These are phyloP conservation scores for Chrysopogon serrulatus DNA, from an alignment of 176 grass and related monocot genomes.

Conservation along the genomic window DNA sequence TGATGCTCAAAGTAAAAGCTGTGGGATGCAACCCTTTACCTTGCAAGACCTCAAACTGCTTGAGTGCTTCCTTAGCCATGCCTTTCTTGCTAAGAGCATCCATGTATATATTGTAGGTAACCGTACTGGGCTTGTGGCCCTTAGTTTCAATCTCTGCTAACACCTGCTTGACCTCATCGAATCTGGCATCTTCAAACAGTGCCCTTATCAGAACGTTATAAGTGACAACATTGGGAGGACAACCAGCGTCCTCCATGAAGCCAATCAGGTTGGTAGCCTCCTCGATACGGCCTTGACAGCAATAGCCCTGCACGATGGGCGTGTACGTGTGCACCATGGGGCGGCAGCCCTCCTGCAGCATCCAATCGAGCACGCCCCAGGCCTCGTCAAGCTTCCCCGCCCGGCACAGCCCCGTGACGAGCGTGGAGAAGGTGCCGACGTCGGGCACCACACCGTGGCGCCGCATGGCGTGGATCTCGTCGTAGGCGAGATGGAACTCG, in stretches of 20 bases:
- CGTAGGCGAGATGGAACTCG: slow-evolving; percentile 50
- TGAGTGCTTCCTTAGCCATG: slow-evolving; percentile 51
- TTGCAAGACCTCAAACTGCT: slow-evolving; percentile 52
- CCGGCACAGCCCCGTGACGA: slow-evolving; percentile 64
- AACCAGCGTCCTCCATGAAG: slow-evolving; percentile 55
- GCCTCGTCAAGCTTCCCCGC: slow-evolving; percentile 44
- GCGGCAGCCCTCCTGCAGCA: slow-evolving; percentile 47
- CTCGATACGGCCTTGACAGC: slow-evolving; percentile 49
- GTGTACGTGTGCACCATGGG: slow-evolving; percentile 68
- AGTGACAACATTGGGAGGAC: slow-evolving; percentile 48
- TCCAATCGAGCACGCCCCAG: slow-evolving; percentile 64
- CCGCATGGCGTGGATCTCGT: slow-evolving; percentile 28
- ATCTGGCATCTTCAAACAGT: slow-evolving; percentile 41
- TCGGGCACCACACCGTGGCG: slow-evolving; percentile 45
- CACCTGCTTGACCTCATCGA: slow-evolving; percentile 55
- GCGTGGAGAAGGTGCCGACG: slow-evolving; percentile 51
- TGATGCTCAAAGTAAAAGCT: slow-evolving; percentile 59
- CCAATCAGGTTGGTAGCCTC: slow-evolving; percentile 64
- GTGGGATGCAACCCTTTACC: slow-evolving; percentile 56
- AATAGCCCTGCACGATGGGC: slow-evolving; percentile 75
- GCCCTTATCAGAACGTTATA: slow-evolving; percentile 80
- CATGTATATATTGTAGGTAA: slow-evolving; percentile 83
- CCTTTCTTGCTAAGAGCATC: slow-evolving; percentile 63
- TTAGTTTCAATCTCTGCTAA: slow-evolving; percentile 42
- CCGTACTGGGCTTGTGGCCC: slow-evolving; percentile 49